phyloP scores from a whole-genome alignment of 2,329 filamentous ascomycete genomes.

The Chrysoporthe puriensis region DNA sequence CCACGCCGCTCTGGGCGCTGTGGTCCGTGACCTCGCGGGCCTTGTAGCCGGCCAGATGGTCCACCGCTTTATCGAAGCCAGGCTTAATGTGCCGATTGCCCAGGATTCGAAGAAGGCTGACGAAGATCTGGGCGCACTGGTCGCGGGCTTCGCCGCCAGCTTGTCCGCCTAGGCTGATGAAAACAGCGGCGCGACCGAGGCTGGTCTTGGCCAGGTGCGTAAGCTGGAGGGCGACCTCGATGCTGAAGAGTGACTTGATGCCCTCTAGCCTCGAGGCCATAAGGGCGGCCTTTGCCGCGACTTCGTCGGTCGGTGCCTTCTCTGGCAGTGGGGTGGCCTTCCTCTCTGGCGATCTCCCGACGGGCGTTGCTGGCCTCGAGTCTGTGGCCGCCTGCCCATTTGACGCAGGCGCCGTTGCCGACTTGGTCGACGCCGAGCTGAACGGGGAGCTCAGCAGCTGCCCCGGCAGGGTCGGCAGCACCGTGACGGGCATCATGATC shows the following conservation, averaged over 20 bases:
- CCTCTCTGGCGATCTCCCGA: constrained; percentile 43
- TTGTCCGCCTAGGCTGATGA: constrained; percentile 79
- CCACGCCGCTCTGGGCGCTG: constrained; percentile 69
- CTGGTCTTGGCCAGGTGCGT: constrained; percentile 88
- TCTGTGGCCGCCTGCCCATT: constrained; percentile 41
- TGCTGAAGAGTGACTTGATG: constrained; percentile 93
- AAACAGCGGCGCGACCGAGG: constrained; percentile 81
- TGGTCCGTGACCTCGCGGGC: constrained; percentile 79
- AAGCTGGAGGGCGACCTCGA: constrained; percentile 88
- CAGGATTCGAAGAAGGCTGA: constrained; percentile 79
- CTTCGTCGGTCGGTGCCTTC: constrained; percentile 83
- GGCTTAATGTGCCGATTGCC: constrained; percentile 85
- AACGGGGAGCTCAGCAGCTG: constrained; percentile 65
- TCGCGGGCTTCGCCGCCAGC: constrained; percentile 81
- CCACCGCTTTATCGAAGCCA: constrained; percentile 93
- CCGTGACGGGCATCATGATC: constrained; percentile 97
- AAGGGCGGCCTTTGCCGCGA: constrained; percentile 95
- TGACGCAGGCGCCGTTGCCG: constrained; percentile 34
- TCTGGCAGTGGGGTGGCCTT: constrained; percentile 50
- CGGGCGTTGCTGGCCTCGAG: constrained; percentile 49
- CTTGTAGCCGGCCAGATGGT: constrained; percentile 88
- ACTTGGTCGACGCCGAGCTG: constrained; percentile 45
- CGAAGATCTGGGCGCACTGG: constrained; percentile 89
- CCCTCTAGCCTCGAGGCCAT: constrained; percentile 95
- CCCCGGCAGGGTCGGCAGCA: constrained; percentile 71